Evolutionary conservation across 1,139 yeast genomes (phyloP), one percentile per base, ranked within the genome.

Genomic region (Pichia sp.): DNA sequence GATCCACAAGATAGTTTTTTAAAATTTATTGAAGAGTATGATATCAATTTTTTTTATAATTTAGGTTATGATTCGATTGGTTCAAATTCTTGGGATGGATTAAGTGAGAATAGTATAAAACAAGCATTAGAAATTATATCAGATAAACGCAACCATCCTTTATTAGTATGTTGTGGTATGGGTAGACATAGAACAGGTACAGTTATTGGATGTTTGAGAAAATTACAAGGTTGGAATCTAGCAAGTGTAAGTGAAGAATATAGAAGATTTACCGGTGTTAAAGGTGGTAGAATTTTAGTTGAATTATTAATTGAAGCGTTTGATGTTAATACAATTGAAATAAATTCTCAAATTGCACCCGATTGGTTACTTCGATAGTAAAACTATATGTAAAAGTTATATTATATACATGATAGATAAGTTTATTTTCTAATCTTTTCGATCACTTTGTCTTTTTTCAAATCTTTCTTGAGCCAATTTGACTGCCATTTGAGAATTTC

Each of bases 131-230:
- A 84, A 58, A 75, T 89, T 45, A 84, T 91, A 39, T 79, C 84
- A 50, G 79, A 87, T 62, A 76, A 76, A 57, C 76, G 79, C n/a
- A 81, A 84, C 65, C 87, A 88, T 62, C 98, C 99, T 0, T 62
- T 91, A 56, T 71, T 93, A 49, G 93, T 90, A 9, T 91, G 98
- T 68, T 93, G 98, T 64, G 96, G 97, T 14, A 91, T 91, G 98
- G 99, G 99, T 0, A 74, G 98, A 60, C 98, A 93, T 67, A 76
- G 98, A 56, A 90, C 97, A 0, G 99, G 99, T 0, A 90, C 97
- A 0, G 96, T 93, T 3, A 81, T 93, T 53, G 99, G 99, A 1
- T 93, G 98, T 68, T 72, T 93, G 48, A 73, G 99, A 58, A 76
- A 96, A 56, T 71, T 93, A 31, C 96, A 91, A 73, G 93, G 95